Base-by-base conservation (phyloP, 164 flowering plant species). In the Kalanchoe fedtschenkoi region DNA sequence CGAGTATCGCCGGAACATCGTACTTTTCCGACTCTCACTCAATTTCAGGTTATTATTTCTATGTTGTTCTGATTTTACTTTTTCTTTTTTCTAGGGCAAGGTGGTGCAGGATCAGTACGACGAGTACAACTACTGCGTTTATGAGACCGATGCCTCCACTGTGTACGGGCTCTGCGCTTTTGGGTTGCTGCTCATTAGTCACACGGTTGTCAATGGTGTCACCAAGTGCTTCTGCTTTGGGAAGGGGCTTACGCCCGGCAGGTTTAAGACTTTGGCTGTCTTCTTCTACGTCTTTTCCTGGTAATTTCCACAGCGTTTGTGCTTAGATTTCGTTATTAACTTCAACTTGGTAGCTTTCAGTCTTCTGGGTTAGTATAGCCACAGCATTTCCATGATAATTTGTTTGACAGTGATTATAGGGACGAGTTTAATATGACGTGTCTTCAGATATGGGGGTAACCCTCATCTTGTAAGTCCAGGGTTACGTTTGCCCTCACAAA, bases 191-290 rank as follows among this genome's bases (percentile, higher is more conserved):
- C 60, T 89, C n/a, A 16, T 86, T 0, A 84, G 91, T 62, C 98
- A 89, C 46, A 61, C 70, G 63, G 29, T 92, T 43, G 58, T 92
- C 44, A 73, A 81, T 80, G 85, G 82, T 76, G 85, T 87, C 34
- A 89, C 96, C 4, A 81, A 68, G 73, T 92, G 98, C 69, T 81
- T 89, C 72, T 92, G 98, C 64, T 92, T 76, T 41, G 96, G 96
- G 1, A 77, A 72, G 66, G 95, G 95, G 4, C 83, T 86, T 34
- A 66, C 75, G 26, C 69, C 71, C 13, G 87, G 95, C 0, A 46
- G 55, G 28, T 64, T 79, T 61, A 61, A 75, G 57, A 62, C 81
- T 33, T 65, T 73, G 5, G 84, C 95, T 61, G 60, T 83, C 74
- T 61, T 80, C 78, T 83, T 78, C 79, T 90, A 84, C 78, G 54